Base-by-base conservation (phyloP, 805 yeast genomes). In the Kodamaea leandrae region DNA sequence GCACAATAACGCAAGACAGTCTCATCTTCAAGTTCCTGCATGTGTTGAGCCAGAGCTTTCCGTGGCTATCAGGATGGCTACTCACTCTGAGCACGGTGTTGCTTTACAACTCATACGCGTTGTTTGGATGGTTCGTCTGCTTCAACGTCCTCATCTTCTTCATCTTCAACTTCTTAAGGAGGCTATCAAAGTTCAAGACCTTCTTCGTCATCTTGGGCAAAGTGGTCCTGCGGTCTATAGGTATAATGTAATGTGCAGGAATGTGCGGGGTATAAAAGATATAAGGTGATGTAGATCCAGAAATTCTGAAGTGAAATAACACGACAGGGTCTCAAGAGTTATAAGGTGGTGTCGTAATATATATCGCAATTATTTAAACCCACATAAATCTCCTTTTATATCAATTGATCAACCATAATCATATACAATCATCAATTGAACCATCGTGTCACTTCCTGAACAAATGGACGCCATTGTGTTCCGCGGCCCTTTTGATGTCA, bases 401-500 rank as follows among this genome's bases (percentile, higher is more conserved):
- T n/a, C n/a, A n/a, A n/a, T n/a, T n/a, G n/a, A n/a, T n/a, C n/a
- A n/a, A n/a, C n/a, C n/a, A n/a, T n/a, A n/a, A n/a, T n/a, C n/a
- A n/a, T n/a, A n/a, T n/a, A n/a, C n/a, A n/a, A n/a, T n/a, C n/a
- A n/a, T n/a, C n/a, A n/a, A n/a, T n/a, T n/a, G 28, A 5, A 28
- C 17, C 18, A 26, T 4, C 4, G 27, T 36, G 39, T 36, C 39
- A 6, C 13, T 36, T 18, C 39, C 39, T 10, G 17, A 25, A 13
- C 15, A 24, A 10, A 76, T 76, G 82, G 66, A 69, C 44, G 80
- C 81, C 1, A 71, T 73, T 13, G 75, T 74, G 4, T 72, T 71
- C 54, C 53, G 65, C 37, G 77, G 74, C 2, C 73, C 78, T 0
- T 57, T 45, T 36, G 58, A 67, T 24, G 61, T 76, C 39, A 54